A percentile compares a stretch with the other conserved stretches of the same genome.
Conservation (phyloP, 306 rosid genomes). For the Echinosophora koreensis region DNA sequence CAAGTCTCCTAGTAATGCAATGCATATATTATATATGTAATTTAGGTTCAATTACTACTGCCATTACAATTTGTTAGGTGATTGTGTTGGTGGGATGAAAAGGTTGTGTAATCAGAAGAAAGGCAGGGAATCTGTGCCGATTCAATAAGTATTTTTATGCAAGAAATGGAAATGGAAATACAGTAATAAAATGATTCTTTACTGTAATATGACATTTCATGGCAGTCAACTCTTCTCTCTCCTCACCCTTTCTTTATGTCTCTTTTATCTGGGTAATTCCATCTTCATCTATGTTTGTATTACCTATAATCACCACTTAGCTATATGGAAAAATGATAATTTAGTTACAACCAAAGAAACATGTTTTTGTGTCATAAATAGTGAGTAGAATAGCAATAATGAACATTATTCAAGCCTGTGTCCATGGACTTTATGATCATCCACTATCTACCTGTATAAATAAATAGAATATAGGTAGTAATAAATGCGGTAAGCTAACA, state of each 20-base stretch:
- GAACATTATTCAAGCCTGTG: neutral
- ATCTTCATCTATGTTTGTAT: neutral
- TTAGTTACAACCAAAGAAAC: neutral
- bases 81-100: conserved; percentile 60
- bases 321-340: neutral
- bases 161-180: conserved; percentile 55
- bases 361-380: neutral
- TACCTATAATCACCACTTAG: neutral
- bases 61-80: conserved; percentile 48
- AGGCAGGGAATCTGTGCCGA: conserved; percentile 55
- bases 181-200: conserved; percentile 67
- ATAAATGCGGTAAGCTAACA: neutral
- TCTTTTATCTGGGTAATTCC: neutral
- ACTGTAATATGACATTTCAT: conserved; percentile 47
- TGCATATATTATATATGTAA: conserved; percentile 59
- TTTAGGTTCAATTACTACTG: conserved; percentile 50
- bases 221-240: conserved; percentile 9
- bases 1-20: conserved; percentile 44
- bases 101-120: conserved; percentile 56
- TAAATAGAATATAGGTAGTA: neutral
- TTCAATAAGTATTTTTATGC: conserved; percentile 45
- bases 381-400: neutral
- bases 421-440: neutral
- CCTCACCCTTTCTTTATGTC: neutral
- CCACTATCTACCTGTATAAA: neutral